Evolutionary conservation across 352 stramenopile species (phyloP), one percentile per base, ranked within the genome.

Genomic region (Globisporangium heterothallicum): DNA sequence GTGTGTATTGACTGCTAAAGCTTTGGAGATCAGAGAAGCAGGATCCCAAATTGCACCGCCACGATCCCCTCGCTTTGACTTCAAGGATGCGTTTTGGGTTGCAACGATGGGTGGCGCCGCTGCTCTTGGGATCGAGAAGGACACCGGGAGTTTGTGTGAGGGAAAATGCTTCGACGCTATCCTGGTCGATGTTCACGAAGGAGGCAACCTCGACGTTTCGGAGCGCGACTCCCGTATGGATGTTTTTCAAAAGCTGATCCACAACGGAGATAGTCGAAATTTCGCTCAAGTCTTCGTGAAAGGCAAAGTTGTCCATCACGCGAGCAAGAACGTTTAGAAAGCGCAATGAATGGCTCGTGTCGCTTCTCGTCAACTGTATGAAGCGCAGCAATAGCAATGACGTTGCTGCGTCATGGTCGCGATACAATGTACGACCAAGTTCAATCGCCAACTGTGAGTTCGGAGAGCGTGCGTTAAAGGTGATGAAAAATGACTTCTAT

Each of bases 141-240:
- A 88, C 6, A 78, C 85, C 0, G 89, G 89, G 1, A 88, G 78
- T 50, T 94, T 97, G 58, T 60, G 64, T 0, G 66, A 78, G 0
- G 84, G 81, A 12, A 96, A 95, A 32, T 72, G 78, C 38, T 88
- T 96, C 29, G 88, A 97, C 49, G 88, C 86, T 4, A 72, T 96
- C 26, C 53, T 95, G 6, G 77, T 96, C 14, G 80, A 94, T 58
- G 57, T 70, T 8, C 19, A 45, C 1, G 44, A 49, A 2, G 58
- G 72, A 4, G 42, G 69, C 6, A 82, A 86, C 24, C 65, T 95
- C 27, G 72, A 81, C 16, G 53, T 89, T 32, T 72, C 67, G 0
- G 51, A 66, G 6, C 58, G 57, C 34, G 72, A 87, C 19, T 58
- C 73, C 1, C 19, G 45, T 1, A 53, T 72, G 18, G 74, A 88